Percentiles rank a stretch among this genome's conserved stretches.
phyloP scores from a whole-genome alignment of 1,284 basidiomycete genomes.

The Grifola frondosa region DNA sequence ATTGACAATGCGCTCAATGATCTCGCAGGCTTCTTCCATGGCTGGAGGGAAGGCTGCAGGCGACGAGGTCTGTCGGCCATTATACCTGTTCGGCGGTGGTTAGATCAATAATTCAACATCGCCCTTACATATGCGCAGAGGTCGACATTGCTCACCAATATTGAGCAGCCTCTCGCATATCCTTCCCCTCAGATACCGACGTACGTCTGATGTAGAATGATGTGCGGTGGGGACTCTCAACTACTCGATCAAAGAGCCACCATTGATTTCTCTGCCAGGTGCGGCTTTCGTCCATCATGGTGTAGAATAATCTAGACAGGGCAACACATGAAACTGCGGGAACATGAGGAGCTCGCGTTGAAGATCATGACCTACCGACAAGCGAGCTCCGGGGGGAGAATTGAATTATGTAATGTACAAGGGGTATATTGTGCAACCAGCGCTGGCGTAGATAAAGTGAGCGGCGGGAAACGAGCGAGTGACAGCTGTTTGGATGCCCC shows the following conservation, averaged over 20 bases:
- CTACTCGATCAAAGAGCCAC: conserved; percentile 80
- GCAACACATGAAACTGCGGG: background rate
- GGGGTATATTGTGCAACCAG: conserved; percentile 72
- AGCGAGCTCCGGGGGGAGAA: conserved; percentile 71
- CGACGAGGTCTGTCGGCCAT: conserved; percentile 60
- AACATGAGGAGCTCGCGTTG: conserved; percentile 1
- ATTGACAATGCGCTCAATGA: conserved; percentile 80
- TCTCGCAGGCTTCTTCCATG: conserved; percentile 78
- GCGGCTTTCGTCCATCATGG: conserved; percentile 61
- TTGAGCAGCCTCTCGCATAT: conserved; percentile 65
- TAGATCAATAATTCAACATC: too few species aligned
- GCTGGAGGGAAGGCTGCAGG: conserved; percentile 63
- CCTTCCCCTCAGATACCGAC: conserved; percentile 34
- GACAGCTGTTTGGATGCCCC: conserved; percentile 16
- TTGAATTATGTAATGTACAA: conserved; percentile 70
- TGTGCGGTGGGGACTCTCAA: conserved; percentile 83
- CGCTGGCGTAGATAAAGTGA: conserved; percentile 55
- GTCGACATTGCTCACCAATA: conserved; percentile 52
- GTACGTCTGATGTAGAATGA: conserved; percentile 67
- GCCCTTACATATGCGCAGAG: background rate
- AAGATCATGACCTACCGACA: conserved; percentile 35
- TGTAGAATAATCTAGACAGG: conserved; percentile 54
- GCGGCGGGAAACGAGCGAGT: conserved; percentile 44
- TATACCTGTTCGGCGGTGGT: conserved; percentile 59
- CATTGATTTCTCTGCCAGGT: conserved; percentile 77